Base-by-base conservation (phyloP, 1,284 basidiomycete genomes). In the Trametes versicolor region DNA sequence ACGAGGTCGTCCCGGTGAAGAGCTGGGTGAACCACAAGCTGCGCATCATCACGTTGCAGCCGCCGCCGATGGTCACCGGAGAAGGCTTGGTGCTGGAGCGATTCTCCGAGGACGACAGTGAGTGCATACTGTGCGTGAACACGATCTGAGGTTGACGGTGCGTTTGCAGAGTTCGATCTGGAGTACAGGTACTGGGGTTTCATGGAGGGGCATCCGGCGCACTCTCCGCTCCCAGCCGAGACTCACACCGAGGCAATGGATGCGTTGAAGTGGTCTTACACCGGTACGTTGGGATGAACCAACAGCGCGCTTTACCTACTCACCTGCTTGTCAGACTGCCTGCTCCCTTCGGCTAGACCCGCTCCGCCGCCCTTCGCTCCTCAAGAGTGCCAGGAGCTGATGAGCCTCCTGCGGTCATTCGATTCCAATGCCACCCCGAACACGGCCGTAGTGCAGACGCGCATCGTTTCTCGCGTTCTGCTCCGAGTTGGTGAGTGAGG, bases 111-210 rank as follows among this genome's bases (percentile, higher is more conserved):
- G 75, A 90, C 67, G 88, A 90, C 70, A 81, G 89, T 91, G 65
- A 79, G 89, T 83, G 10, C 19, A 39, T 60, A 17, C 10, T 27
- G 51, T 48, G 49, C 43, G n/a, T 54, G 47, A 37, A 12, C 21
- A 4, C 2, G 6, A 10, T 0, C 48, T 62, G 2, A 58, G 27
- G 13, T 25, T 61, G 19, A 62, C n/a, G 2, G 7, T 17, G 8
- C 17, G 36, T 39, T 52, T 5, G 4, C 58, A 87, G 92, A 84
- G 54, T 78, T 91, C 27, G 90, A 93, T 62, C 82, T 86, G 73
- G 90, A 92, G 71, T 91, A 88, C 70, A 82, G 88, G 50, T 93
- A 92, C 71, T 93, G 92, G 92, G 79, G 85, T 1, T 93, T 87
- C 73, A 83, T 93, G 73, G 90, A 92, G 74, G 78, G 83, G 43